Evolutionary conservation across 2,329 filamentous ascomycete species (phyloP).

Genomic region (Fusarium sp.): DNA sequence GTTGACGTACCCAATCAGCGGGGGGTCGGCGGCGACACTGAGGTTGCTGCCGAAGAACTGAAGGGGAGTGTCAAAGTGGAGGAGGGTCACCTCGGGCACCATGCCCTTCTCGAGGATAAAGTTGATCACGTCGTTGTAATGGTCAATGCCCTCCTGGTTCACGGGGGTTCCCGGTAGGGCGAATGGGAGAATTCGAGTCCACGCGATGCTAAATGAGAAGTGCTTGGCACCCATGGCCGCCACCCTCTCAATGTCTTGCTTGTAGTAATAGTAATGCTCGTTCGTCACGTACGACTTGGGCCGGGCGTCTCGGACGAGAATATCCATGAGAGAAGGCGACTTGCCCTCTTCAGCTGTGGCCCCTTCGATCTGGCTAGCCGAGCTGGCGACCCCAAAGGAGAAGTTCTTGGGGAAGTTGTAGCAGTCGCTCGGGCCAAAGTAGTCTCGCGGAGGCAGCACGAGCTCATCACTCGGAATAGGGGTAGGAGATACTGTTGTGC

Average conservation of each 20-base stretch:
- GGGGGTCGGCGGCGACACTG: conserved; percentile 30
- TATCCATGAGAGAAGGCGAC: conserved; percentile 57
- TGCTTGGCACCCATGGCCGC: conserved; percentile 63
- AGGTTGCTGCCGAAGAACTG: conserved; percentile 55
- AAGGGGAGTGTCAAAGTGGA: conserved; percentile 62
- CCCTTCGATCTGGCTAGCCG: conserved; percentile 60
- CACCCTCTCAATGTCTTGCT: conserved; percentile 66
- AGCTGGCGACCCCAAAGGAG: conserved; percentile 60
- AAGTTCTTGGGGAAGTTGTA: conserved; percentile 63
- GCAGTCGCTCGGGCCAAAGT: conserved; percentile 61
- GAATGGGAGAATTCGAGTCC: conserved; percentile 66
- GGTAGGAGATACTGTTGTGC: conserved; percentile 66
- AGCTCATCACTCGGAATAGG: conserved; percentile 66
- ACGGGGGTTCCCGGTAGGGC: conserved; percentile 61
- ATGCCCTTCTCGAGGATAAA: conserved; percentile 62
- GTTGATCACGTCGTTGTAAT: conserved; percentile 67
- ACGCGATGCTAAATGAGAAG: conserved; percentile 65
- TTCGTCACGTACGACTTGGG: conserved; percentile 54
- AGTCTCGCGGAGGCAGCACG: conserved; percentile 64
- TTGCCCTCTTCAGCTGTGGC: conserved; percentile 58
- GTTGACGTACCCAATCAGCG: conserved; percentile 54
- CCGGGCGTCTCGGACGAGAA: conserved; percentile 46
- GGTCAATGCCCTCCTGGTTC: conserved; percentile 62
- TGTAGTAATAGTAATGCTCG: conserved; percentile 67
- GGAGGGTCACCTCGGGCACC: conserved; percentile 59